Evolutionary conservation across 1,139 yeast genomes (phyloP).

Genomic region (Petasospora fabianii): DNA sequence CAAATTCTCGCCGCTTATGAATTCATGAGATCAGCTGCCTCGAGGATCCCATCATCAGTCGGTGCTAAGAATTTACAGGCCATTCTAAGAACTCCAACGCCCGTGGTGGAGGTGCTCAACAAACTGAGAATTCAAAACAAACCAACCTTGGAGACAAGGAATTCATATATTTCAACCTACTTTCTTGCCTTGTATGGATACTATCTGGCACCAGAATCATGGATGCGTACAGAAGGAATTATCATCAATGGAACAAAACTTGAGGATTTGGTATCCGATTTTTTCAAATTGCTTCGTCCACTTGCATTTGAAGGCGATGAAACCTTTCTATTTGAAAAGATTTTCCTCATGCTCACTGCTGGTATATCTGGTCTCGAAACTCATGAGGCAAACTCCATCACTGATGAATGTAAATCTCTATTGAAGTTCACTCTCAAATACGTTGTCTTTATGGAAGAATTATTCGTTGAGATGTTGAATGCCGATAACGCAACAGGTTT

Average conservation of each 20-base stretch:
- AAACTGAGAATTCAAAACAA: constrained; percentile 15
- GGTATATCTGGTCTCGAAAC: constrained; percentile 23
- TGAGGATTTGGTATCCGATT: constrained; percentile 34
- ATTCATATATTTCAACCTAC: constrained; percentile 11
- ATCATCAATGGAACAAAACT: constrained; percentile 30
- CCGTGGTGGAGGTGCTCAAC: constrained; percentile 18
- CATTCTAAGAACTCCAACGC: constrained; percentile 9
- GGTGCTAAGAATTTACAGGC: constrained; percentile 20
- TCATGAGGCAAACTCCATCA: constrained; percentile 12
- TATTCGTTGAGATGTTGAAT: constrained; percentile 19
- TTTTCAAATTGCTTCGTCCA: constrained; percentile 25
- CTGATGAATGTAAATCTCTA: constrained; percentile 24
- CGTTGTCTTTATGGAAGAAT: constrained; percentile 28
- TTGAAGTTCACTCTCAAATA: constrained; percentile 33
- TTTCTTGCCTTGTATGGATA: constrained; percentile 23
- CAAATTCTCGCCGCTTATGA: constrained; percentile 43
- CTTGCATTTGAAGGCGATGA: constrained; percentile 15
- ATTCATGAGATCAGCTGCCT: constrained; percentile 55
- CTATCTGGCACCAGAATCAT: constrained; percentile 23
- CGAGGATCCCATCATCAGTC: constrained; percentile 42
- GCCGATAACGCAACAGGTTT: constrained; percentile 4
- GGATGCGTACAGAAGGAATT: constrained; percentile 30
- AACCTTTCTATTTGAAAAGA: constrained; percentile 18
- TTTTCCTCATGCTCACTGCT: constrained; percentile 29
- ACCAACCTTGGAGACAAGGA: constrained; percentile 6